phyloP scores from a whole-genome alignment of 257 asterid species.

The Galeopsis tetrahit region DNA sequence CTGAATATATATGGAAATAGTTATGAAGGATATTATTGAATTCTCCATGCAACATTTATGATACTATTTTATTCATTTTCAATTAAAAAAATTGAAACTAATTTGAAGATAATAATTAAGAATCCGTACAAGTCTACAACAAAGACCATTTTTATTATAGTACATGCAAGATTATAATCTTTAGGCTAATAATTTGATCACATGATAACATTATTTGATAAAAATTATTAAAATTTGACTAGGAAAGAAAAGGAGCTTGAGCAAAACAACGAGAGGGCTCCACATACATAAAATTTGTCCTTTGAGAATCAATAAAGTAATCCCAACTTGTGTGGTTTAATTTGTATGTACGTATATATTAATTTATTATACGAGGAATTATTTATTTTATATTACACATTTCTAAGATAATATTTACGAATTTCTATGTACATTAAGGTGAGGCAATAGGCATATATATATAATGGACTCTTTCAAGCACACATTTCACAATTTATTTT shows the following conservation, averaged over 20 bases:
- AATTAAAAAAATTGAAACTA: not conserved
- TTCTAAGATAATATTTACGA: not conserved
- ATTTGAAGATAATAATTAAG: not conserved
- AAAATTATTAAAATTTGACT: not conserved
- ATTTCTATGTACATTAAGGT: not conserved
- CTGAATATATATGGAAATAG: constrained; percentile 1
- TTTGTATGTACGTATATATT: too few relatives aligned
- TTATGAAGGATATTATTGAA: constrained; percentile 21
- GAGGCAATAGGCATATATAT: too few relatives aligned
- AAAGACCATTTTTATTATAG: not conserved
- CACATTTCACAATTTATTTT: too few relatives aligned
- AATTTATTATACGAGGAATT: not conserved
- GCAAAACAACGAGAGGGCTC: not conserved
- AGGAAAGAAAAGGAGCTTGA: not conserved
- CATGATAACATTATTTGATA: constrained; percentile 25
- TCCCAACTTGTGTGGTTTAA: not conserved
- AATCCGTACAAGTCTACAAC: constrained; percentile 28
- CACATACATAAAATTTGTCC: not conserved
- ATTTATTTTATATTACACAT: not conserved
- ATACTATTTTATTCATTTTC: not conserved
- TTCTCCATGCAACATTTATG: not conserved
- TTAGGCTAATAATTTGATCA: constrained; percentile 14
- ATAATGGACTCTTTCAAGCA: too few relatives aligned
- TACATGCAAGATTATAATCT: not conserved
- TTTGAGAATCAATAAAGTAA: not conserved